Evolutionary conservation across 1,139 yeast genomes (phyloP).

Genomic region (Saccharomyces hybrid): DNA sequence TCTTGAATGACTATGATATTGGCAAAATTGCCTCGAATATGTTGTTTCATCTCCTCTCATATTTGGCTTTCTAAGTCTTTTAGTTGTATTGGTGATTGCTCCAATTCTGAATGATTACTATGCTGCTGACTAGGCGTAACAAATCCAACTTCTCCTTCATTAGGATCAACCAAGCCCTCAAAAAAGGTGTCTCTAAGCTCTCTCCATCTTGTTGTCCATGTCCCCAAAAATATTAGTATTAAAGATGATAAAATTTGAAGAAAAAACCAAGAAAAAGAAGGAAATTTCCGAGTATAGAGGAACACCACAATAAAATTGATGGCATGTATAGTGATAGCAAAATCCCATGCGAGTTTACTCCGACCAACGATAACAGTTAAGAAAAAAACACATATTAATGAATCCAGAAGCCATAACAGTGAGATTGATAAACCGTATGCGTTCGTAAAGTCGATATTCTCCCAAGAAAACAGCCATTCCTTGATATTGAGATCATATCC

Average conservation of each 20-base stretch:
- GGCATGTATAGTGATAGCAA: conserved; percentile 81
- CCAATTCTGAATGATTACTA: conserved; percentile 1
- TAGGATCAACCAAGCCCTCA: conserved; percentile 61
- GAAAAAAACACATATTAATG: conserved; percentile 68
- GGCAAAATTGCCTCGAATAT: neutral
- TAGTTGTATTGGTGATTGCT: conserved; percentile 22
- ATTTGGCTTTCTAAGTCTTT: conserved; percentile 29
- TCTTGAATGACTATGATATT: neutral
- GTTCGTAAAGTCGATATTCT: conserved; percentile 61
- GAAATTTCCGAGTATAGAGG: conserved; percentile 57
- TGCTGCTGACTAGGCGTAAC: neutral
- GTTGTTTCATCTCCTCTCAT: conserved; percentile 1
- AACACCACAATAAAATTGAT: conserved; percentile 67
- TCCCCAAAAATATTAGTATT: conserved; percentile 68
- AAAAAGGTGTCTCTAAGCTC: conserved; percentile 84
- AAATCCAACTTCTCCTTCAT: conserved; percentile 3
- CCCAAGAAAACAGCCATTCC: conserved; percentile 78
- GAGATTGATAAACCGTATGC: conserved; percentile 72
- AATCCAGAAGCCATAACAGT: conserved; percentile 70
- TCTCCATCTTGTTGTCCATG: conserved; percentile 82
- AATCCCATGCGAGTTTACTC: conserved; percentile 91
- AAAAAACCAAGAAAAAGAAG: conserved; percentile 80
- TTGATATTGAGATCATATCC: conserved; percentile 52
- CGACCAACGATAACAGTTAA: conserved; percentile 85
- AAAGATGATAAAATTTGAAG: conserved; percentile 62